Evolutionary conservation across 2,329 filamentous ascomycete species (phyloP).

Genomic region (Calonectria montana): DNA sequence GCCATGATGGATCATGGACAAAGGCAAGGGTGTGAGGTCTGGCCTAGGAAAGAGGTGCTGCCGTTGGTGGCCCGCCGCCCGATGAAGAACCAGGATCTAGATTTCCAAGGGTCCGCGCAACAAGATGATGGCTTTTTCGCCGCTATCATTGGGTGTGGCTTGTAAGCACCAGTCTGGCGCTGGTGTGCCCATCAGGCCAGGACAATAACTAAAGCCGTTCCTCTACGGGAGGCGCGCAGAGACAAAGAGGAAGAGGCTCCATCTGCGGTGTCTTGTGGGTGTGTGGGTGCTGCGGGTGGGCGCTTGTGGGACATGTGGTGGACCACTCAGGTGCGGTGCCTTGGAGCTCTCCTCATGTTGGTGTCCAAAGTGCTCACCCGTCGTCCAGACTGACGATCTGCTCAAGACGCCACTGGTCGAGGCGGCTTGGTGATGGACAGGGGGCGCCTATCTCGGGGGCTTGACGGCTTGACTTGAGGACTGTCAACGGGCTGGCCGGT

Average conservation of each 20-base stretch:
- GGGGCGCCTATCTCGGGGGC: slow-evolving; percentile 34
- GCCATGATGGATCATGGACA: slow-evolving; percentile 18
- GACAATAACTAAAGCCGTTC: not conserved
- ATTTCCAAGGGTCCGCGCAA: slow-evolving; percentile 1
- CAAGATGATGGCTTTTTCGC: not conserved
- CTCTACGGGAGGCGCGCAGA: not conserved
- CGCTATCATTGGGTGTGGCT: slow-evolving; percentile 10
- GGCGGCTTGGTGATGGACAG: slow-evolving; percentile 29
- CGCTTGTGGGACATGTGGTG: slow-evolving; percentile 26
- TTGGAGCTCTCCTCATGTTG: slow-evolving; percentile 40
- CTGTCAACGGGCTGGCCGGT: not conserved
- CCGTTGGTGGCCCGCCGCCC: slow-evolving; percentile 9
- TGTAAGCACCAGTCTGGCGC: not conserved
- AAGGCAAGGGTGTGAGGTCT: slow-evolving; percentile 20
- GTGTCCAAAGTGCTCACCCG: slow-evolving; percentile 36
- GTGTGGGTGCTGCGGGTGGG: slow-evolving; percentile 11
- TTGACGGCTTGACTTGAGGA: slow-evolving; percentile 18
- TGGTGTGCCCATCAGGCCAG: not conserved
- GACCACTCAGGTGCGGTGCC: slow-evolving; percentile 34
- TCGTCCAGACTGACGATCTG: slow-evolving; percentile 36
- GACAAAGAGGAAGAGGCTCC: not conserved
- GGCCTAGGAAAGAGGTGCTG: slow-evolving; percentile 18
- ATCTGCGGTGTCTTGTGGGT: not conserved
- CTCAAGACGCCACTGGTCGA: slow-evolving; percentile 26
- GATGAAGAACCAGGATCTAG: slow-evolving; percentile 4